Conservation (phyloP, 768 basidiomycete genomes). For the Amanita molliuscula region DNA sequence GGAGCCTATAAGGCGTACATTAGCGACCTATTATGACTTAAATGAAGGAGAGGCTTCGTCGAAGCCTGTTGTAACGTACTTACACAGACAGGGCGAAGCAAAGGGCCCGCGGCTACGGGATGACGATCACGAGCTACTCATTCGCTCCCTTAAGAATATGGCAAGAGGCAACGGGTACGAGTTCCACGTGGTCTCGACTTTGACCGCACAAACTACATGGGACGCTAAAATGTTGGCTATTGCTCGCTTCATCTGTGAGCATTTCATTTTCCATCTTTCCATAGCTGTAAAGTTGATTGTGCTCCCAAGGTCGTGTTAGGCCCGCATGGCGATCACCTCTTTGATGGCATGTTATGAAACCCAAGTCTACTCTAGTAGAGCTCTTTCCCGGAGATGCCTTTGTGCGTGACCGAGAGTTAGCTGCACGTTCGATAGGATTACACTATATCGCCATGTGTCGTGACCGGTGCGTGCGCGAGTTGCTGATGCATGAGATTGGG, state of each 20-base stretch:
- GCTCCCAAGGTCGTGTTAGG: conserved; percentile 47
- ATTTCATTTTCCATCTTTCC: background rate
- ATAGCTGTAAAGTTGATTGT: conserved; percentile 5
- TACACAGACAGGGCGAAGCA: conserved; percentile 48
- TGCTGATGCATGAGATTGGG: background rate
- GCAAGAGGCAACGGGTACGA: conserved; percentile 42
- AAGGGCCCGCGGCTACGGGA: conserved; percentile 38
- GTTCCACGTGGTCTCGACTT: conserved; percentile 41
- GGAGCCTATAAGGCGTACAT: conserved; percentile 40
- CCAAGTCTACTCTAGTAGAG: conserved; percentile 61
- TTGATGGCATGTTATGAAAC: conserved; percentile 64
- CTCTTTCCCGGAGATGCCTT: conserved; percentile 64
- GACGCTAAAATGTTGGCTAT: conserved; percentile 54
- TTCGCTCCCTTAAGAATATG: conserved; percentile 45
- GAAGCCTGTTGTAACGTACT: conserved; percentile 53
- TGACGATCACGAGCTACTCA: conserved; percentile 50
- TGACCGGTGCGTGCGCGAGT: conserved; percentile 17
- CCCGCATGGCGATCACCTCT: conserved; percentile 47
- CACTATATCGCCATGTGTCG: conserved; percentile 53
- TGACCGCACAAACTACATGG: conserved; percentile 42
- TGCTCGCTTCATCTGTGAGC: conserved; percentile 57
- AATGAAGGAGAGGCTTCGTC: conserved; percentile 11
- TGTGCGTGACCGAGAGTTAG: conserved; percentile 48
- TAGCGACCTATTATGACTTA: conserved; percentile 33
- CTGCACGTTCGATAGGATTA: conserved; percentile 42